These are phyloP conservation scores for Pleurozium schreberi DNA, from an alignment of 225 moss, liverwort and hornwort species.

Conservation along the genomic window DNA sequence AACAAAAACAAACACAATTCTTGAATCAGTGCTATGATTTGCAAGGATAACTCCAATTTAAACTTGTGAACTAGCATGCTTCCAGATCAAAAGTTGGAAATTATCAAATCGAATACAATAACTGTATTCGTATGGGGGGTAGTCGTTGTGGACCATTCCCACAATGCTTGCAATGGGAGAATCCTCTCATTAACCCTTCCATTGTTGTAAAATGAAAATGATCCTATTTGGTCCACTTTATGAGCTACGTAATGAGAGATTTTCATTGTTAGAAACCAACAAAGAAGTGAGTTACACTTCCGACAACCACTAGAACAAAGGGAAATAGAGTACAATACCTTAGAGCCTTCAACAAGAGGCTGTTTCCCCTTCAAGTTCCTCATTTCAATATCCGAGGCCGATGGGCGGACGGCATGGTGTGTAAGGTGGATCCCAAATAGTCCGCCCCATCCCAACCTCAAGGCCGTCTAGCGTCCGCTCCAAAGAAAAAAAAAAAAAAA, in stretches of 20 bases:
- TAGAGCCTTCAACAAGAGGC: background rate
- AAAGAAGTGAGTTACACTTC: background rate
- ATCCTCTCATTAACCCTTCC: background rate
- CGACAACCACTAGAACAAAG: background rate
- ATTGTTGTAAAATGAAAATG: background rate
- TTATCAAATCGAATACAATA: background rate
- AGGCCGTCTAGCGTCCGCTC: too few relatives aligned
- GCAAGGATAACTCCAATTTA: background rate
- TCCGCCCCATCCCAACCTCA: too few relatives aligned
- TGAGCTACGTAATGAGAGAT: background rate
- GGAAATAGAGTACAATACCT: background rate
- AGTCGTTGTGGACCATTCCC: background rate
- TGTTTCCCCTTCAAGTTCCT: background rate
- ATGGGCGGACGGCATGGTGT: too few relatives aligned
- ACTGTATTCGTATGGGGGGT: too few relatives aligned
- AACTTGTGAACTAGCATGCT: too few relatives aligned
- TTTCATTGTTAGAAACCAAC: background rate
- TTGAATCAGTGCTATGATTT: background rate
- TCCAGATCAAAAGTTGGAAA: background rate
- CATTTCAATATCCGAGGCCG: background rate
- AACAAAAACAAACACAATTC: background rate
- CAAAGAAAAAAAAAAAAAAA: too few relatives aligned
- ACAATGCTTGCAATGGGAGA: background rate
- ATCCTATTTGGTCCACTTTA: background rate
- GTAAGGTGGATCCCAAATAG: too few relatives aligned